Percentiles rank a stretch among this genome's conserved stretches.
phyloP scores from a whole-genome alignment of 2,329 filamentous ascomycete species.

The Colletotrichum siamense region DNA sequence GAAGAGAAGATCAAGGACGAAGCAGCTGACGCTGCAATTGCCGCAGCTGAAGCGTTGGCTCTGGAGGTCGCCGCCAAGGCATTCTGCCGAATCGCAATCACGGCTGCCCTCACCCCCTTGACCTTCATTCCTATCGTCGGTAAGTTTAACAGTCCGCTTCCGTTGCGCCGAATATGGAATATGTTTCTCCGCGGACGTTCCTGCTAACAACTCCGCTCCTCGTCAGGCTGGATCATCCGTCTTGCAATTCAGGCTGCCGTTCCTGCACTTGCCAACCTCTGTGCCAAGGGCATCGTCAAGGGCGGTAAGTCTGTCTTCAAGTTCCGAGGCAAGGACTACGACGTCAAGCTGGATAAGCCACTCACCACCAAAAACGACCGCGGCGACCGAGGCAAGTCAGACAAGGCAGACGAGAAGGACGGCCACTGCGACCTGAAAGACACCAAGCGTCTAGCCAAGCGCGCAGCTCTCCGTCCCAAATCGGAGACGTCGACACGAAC shows the following conservation, averaged over 20 bases:
- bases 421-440: conserved; percentile 26
- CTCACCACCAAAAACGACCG: neutral
- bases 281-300: neutral
- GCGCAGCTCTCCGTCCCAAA: neutral
- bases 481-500: neutral
- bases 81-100: conserved; percentile 37
- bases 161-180: neutral
- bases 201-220: neutral
- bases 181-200: neutral
- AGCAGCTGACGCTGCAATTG: conserved; percentile 29
- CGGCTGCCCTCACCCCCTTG: conserved; percentile 22
- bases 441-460: neutral
- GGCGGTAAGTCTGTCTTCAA: neutral
- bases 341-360: conserved; percentile 8
- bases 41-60: conserved; percentile 31
- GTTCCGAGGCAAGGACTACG: neutral
- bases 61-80: conserved; percentile 38
- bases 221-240: conserved; percentile 10
- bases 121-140: conserved; percentile 6
- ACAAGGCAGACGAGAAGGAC: conserved; percentile 37
- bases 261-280: conserved; percentile 31
- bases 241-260: conserved; percentile 27
- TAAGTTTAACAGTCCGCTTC: neutral
- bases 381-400: conserved; percentile 20
- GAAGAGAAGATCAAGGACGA: conserved; percentile 26